These are phyloP conservation scores for Tuber melanosporum DNA, from an alignment of 495 filamentous ascomycete genomes.

Conservation along the genomic window DNA sequence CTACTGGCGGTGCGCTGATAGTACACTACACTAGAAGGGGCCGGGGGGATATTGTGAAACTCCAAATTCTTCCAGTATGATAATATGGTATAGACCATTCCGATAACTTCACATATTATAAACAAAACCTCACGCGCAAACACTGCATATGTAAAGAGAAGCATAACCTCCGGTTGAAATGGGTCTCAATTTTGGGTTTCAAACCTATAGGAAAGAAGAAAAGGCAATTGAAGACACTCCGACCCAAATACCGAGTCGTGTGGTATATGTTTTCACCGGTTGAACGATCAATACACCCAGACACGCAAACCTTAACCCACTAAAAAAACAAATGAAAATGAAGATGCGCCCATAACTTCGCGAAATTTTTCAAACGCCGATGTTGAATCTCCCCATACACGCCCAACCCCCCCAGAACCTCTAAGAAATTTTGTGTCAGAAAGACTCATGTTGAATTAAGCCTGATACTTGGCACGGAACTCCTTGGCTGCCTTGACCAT, in stretches of 20 bases:
- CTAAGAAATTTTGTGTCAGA: slow-evolving; percentile 33
- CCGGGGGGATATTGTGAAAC: not conserved
- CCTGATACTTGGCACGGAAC: slow-evolving; percentile 82
- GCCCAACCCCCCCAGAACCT: slow-evolving; percentile 13
- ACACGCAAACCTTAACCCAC: slow-evolving; percentile 22
- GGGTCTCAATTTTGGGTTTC: slow-evolving; percentile 20
- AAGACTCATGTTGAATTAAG: slow-evolving; percentile 30
- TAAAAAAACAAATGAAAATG: slow-evolving; percentile 26
- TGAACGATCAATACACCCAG: slow-evolving; percentile 38
- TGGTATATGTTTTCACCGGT: slow-evolving; percentile 28
- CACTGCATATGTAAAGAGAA: not conserved
- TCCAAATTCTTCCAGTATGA: not conserved
- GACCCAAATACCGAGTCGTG: slow-evolving; percentile 9
- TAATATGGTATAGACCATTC: not conserved
- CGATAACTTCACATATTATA: not conserved
- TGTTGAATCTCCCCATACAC: slow-evolving; percentile 54
- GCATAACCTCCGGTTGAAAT: slow-evolving; percentile 17
- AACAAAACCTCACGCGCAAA: not conserved
- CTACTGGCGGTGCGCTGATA: not conserved
- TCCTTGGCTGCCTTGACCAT: slow-evolving; percentile 94
- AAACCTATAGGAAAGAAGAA: not conserved
- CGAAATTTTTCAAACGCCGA: slow-evolving; percentile 46
- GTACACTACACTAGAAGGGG: not conserved
- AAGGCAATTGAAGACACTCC: slow-evolving; percentile 16
- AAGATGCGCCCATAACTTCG: slow-evolving; percentile 19